Evolutionary conservation across 148 eudicot species (phyloP).

Genomic region (Rhododendron griersonianum): DNA sequence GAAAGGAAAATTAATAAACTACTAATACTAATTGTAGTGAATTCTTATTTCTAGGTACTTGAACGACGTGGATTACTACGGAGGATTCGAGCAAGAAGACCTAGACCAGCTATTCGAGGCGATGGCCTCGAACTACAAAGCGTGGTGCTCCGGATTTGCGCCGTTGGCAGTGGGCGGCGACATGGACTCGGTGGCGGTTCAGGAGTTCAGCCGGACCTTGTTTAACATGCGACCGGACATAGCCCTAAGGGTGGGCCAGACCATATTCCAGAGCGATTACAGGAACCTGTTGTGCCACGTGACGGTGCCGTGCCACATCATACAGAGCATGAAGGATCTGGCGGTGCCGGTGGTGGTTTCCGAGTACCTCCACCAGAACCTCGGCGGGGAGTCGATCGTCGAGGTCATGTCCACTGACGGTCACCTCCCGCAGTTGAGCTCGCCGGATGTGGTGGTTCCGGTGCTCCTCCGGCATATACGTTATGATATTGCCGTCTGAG

Average conservation of each 20-base stretch:
- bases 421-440: slow-evolving; percentile 89
- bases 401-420: slow-evolving; percentile 91
- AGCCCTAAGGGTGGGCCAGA: slow-evolving; percentile 59
- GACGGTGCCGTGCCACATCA: slow-evolving; percentile 70
- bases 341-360: slow-evolving; percentile 91
- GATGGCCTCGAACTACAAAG: slow-evolving; percentile 72
- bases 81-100: slow-evolving; percentile 84
- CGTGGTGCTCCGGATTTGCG: slow-evolving; percentile 82
- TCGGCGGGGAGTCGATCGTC: slow-evolving; percentile 74
- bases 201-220: slow-evolving; percentile 82
- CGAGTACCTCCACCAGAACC: slow-evolving; percentile 81
- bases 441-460: slow-evolving; percentile 72
- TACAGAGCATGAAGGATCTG: slow-evolving; percentile 82
- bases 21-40: background rate
- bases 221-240: slow-evolving; percentile 97
- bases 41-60: slow-evolving; percentile 41
- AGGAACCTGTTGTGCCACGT: slow-evolving; percentile 60
- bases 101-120: slow-evolving; percentile 73
- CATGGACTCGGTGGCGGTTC: slow-evolving; percentile 87
- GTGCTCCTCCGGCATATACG: slow-evolving; percentile 76
- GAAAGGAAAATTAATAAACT: background rate
- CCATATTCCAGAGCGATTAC: slow-evolving; percentile 65
- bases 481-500: slow-evolving; percentile 39
- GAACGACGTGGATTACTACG: slow-evolving; percentile 75
- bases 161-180: slow-evolving; percentile 84